phyloP scores from a whole-genome alignment of 2,329 filamentous ascomycete species.

The Paradendryphiella salina region DNA sequence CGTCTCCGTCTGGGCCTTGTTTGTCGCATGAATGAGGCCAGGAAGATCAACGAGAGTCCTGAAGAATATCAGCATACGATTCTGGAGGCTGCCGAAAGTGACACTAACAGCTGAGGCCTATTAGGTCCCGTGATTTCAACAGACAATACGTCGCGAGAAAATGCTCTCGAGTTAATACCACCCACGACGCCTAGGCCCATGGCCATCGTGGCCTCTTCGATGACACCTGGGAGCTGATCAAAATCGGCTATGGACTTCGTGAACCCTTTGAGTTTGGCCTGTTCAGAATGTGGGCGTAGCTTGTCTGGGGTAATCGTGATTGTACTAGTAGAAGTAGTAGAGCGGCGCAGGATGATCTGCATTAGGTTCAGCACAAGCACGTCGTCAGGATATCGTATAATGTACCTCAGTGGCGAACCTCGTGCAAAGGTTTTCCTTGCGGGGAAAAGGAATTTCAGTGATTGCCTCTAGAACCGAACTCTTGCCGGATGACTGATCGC shows the following conservation, averaged over 20 bases:
- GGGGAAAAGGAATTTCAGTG: slow-evolving; percentile 62
- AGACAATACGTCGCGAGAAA: slow-evolving; percentile 49
- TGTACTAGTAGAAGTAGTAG: slow-evolving; percentile 22
- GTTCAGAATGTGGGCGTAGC: slow-evolving; percentile 30
- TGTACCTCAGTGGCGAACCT: slow-evolving; percentile 58
- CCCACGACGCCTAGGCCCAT: slow-evolving; percentile 52
- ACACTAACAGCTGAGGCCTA: slow-evolving; percentile 33
- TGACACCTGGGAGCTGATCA: slow-evolving; percentile 53
- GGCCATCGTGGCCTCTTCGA: slow-evolving; percentile 55
- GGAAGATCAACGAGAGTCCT: slow-evolving; percentile 54
- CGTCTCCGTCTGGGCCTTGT: slow-evolving; percentile 25
- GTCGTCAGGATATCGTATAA: too few relatives aligned
- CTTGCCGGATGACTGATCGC: slow-evolving; percentile 65
- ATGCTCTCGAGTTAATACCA: slow-evolving; percentile 32
- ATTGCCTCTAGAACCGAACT: slow-evolving; percentile 68
- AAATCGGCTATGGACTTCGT: slow-evolving; percentile 43
- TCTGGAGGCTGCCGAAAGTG: slow-evolving; percentile 18
- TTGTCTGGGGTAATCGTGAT: slow-evolving; percentile 47
- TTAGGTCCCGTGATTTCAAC: slow-evolving; percentile 51
- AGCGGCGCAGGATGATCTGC: slow-evolving; percentile 41
- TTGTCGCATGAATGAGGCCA: slow-evolving; percentile 49
- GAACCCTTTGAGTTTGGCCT: slow-evolving; percentile 45
- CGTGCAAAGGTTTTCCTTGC: slow-evolving; percentile 61
- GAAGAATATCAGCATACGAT: slow-evolving; percentile 17
- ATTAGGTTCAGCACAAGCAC: neutral